Conservation (phyloP, 2,329 filamentous ascomycete species). For the Cercospora citrullina region DNA sequence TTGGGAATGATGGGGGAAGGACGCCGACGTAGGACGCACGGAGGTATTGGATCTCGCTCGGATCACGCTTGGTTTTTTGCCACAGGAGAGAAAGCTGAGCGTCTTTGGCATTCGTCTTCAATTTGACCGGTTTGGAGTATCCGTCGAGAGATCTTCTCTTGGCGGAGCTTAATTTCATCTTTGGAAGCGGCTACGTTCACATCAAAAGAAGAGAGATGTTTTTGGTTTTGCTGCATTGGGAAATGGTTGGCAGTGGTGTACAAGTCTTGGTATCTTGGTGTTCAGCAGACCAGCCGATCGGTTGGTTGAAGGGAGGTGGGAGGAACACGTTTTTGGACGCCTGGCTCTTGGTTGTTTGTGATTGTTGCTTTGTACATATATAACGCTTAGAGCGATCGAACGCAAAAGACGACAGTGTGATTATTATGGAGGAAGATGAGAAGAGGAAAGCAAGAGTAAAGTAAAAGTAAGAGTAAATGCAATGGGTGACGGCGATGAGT, state of each 20-base stretch:
- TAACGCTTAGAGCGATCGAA: neutral
- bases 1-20: slow-evolving; percentile 25
- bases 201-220: neutral
- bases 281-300: neutral
- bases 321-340: neutral
- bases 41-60: neutral
- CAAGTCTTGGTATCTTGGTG: neutral
- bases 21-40: slow-evolving; percentile 27
- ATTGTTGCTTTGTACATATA: neutral
- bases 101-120: no score
- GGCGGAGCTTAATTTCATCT: no score
- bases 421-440: neutral
- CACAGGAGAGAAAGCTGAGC: neutral
- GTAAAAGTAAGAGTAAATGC: neutral
- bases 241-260: neutral
- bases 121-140: neutral
- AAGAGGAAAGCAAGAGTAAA: neutral
- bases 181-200: neutral
- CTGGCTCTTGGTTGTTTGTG: neutral
- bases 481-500: neutral
- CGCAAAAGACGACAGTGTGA: neutral
- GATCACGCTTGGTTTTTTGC: neutral
- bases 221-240: neutral
- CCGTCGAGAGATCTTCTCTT: no score
- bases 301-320: neutral